Evolutionary conservation across 176 grass and related monocot species (phyloP).

Genomic region (Pontederia crassipes): DNA sequence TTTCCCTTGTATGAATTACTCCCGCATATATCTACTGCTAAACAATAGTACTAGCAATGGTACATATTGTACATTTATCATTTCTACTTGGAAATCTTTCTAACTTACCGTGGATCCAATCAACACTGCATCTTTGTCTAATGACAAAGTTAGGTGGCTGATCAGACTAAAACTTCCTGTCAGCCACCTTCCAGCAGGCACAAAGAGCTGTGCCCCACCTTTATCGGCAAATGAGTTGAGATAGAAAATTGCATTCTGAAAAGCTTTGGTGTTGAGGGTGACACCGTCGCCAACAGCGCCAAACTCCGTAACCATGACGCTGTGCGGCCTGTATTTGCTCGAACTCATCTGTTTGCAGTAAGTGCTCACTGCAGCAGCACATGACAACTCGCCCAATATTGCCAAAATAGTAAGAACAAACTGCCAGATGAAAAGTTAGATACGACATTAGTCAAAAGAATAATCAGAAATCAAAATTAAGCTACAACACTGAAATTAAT

Average conservation of each 20-base stretch:
- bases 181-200: conserved; percentile 90
- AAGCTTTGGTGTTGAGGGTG: conserved; percentile 89
- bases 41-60: too few species aligned
- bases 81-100: neutral
- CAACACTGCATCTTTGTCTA: conserved; percentile 81
- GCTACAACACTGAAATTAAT: neutral
- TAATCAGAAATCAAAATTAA: neutral
- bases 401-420: conserved; percentile 39
- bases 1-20: too few species aligned
- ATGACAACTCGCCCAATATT: conserved; percentile 23
- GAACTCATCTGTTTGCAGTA: conserved; percentile 78
- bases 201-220: conserved; percentile 79
- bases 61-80: too few species aligned
- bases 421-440: conserved; percentile 30
- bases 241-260: conserved; percentile 97
- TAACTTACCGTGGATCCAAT: conserved; percentile 70
- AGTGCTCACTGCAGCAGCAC: conserved; percentile 25
- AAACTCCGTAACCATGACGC: conserved; percentile 90
- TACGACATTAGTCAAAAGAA: conserved; percentile 12
- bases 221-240: conserved; percentile 97
- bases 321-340: conserved; percentile 64
- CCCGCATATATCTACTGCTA: too few species aligned
- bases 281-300: conserved; percentile 83
- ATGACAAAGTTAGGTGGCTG: conserved; percentile 82
- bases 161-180: conserved; percentile 93